Base-by-base conservation (phyloP, 192 early-diverging fungal species). In the Haplosporangium gracile region DNA sequence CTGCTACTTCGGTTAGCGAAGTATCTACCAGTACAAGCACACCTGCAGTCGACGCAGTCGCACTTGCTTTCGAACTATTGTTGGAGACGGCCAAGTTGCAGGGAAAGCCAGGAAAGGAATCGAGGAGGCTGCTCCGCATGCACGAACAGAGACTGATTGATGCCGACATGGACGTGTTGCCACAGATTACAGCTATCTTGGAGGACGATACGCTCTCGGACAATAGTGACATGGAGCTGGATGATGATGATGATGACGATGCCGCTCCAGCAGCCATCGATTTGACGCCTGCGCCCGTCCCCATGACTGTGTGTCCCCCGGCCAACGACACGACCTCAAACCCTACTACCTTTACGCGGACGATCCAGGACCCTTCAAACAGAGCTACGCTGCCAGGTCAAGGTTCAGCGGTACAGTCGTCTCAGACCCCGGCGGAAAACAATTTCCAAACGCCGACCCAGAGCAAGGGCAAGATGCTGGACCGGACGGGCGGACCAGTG, bases 121-220 rank as follows among this genome's bases (percentile, higher is more conserved):
- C 26, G 11, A 65, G 60, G 60, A 60, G n/a, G 9, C n/a, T 60
- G 55, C 55, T 60, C 10, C 55, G 55, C 11, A 29, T 60, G 55
- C n/a, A 60, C 10, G 55, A 60, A 11, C 22, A 60, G 55, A 60
- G 55, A n/a, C 55, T 60, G 55, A 6, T 60, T 10, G 55, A 60
- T 60, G 55, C 55, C n/a, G 24, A 60, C 55, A 26, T 60, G 2
- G n/a, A 60, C 3, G 55, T 60, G 55, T 6, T 18, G 8, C 55
- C 55, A 3, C 22, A 60, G n/a, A 6, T 60, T 7, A 26, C 55
- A n/a, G 55, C 55, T n/a, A 26, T 60, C 24, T 11, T 60, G 9
- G 55, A 60, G n/a, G 55, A 60, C n/a, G 55, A 60, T 26, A n/a
- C 55, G n/a, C 55, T 60, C n/a, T 43, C 71, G 6, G 71, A 72